A percentile compares a stretch with the other conserved stretches of the same genome.
Conservation (phyloP, 2,329 filamentous ascomycete species). For the Claviceps paspali region DNA sequence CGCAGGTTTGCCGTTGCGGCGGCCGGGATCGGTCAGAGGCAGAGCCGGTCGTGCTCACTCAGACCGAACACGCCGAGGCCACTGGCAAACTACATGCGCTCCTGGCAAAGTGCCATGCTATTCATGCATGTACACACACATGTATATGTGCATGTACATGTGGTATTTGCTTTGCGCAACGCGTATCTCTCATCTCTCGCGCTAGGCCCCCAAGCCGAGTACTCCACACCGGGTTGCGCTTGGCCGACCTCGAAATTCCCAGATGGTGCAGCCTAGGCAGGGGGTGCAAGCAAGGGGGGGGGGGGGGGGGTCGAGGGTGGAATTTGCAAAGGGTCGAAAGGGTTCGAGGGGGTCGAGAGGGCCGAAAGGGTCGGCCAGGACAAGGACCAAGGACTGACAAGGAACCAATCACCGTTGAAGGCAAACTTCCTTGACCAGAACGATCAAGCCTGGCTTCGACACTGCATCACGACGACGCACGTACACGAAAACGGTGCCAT, state of each 20-base stretch:
- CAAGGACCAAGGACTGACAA: no score
- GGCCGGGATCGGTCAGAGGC: no score
- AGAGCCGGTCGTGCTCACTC: neutral
- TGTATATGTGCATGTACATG: no score
- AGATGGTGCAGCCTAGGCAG: neutral
- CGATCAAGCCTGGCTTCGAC: no score
- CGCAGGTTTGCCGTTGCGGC: neutral
- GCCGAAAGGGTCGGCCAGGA: neutral
- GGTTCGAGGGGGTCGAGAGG: neutral
- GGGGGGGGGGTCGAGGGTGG: neutral
- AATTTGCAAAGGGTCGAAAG: neutral
- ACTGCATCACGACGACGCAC: neutral
- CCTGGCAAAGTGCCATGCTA: no score
- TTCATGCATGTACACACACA: no score
- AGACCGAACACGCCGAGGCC: neutral
- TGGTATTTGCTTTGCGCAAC: no score
- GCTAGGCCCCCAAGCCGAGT: neutral
- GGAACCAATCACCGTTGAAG: no score
- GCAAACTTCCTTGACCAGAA: no score
- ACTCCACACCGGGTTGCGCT: constrained; percentile 1
- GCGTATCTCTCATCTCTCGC: neutral
- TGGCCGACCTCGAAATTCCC: neutral
- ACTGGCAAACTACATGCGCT: no score
- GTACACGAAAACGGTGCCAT: neutral
- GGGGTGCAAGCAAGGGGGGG: neutral